Evolutionary conservation across 257 asterid species (phyloP), one percentile per base, ranked within the genome.

Genomic region (Solanum appendiculatum): DNA sequence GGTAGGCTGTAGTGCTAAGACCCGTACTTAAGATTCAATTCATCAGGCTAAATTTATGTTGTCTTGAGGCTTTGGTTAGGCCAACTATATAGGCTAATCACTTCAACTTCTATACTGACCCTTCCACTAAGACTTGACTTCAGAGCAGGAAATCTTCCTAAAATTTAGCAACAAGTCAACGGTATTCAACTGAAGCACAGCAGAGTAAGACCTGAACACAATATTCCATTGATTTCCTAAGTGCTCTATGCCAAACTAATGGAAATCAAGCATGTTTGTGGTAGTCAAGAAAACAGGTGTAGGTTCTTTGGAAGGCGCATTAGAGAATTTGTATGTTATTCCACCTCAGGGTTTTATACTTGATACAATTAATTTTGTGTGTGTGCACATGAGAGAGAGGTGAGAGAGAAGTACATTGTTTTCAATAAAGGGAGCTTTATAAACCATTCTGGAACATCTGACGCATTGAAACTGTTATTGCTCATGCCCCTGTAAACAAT

Each of bases 401-500:
- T 29, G 90, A 86, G 86, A 90, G 89, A 87, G 87, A 66, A 42
- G 77, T 86, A 96, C 99, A 96, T 64, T 89, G 99, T 96, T 85
- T 94, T 95, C 95, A 96, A 93, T 81, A 95, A 91, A 81, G 86
- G 91, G 89, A 96, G 93, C 84, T 89, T 90, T 64, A 91, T 86
- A 91, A 94, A 87, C 95, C 95, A 93, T 16, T 27, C 86, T 34
- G 98, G 99, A 88, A 93, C 86, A 80, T 74, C 85, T 48, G 98
- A 93, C 85, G 92, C 91, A 51, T 83, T 80, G 78, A 96, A 96
- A 92, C 92, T 95, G 85, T 94, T 96, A 78, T 95, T 96, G 93
- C 99, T 95, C 95, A 94, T 89, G 87, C 94, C 98, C 98, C 99
- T 96, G 98, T 85, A 90, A 88, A 86, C 86, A 27, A 27, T 25